Evolutionary conservation across 139 green algal species (phyloP), one percentile per base, ranked within the genome.

Genomic region (Monoraphidium neglectum): DNA sequence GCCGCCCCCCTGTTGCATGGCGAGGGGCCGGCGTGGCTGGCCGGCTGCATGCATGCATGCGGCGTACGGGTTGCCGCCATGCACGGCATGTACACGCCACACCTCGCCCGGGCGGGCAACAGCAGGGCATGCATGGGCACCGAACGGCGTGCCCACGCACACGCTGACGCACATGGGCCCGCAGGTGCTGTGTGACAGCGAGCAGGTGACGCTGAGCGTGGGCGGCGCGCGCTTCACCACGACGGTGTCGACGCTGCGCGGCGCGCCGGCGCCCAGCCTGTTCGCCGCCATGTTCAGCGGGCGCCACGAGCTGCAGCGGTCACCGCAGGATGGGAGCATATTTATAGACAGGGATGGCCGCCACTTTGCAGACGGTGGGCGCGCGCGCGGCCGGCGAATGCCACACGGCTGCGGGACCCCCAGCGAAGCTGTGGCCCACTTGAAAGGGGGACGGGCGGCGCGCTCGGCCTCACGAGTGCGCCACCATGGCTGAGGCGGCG

Each of bases 251-350:
- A 94, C 89, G n/a, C 65, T 94, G 32, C 84, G 88, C 62, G 87
- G 88, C 57, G 84, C 84, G 10, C 86, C 89, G 56, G 57, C 60
- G 6, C 87, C 87, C 26, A 88, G 74, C 13, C 76, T 94, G 5
- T 94, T 94, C 74, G 84, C 70, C 24, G 89, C 89, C 60, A 94
- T 94, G 89, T 94, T 94, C 83, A 90, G 78, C 24, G 86, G 84
- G 0, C 70, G 84, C 18, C 80, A 89, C 63, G 36, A 57, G 26
- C 26, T 79, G 61, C 72, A 86, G 28, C 57, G 32, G 18, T 8
- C n/a, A n/a, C 30, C 33, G 3, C 24, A n/a, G 15, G 70, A 76
- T 30, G 54, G 70, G 4, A 38, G 51, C 4, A 28, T 76, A 2
- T 76, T 76, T 35, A 68, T 76, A 15, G 70, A 77, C 72, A 67